Conservation (phyloP, 2,329 filamentous ascomycete species). For the Madurella fahalii region DNA sequence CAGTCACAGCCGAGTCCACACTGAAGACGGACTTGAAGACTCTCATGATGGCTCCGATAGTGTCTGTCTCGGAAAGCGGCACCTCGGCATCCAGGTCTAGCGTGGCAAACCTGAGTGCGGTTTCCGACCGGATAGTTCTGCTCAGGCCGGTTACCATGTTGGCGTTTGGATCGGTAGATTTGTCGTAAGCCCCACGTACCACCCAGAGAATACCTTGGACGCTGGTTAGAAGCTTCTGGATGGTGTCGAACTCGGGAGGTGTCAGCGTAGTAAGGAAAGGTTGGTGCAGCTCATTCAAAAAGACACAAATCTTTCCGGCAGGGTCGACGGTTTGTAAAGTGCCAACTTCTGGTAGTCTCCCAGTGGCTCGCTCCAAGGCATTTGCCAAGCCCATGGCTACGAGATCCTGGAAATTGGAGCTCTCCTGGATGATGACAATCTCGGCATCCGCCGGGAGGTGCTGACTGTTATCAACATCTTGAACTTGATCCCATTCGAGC, state of each 20-base stretch:
- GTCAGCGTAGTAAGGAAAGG: conserved; percentile 41
- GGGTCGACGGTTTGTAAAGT: conserved; percentile 29
- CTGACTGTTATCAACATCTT: conserved; percentile 19
- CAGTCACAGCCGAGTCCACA: conserved; percentile 28
- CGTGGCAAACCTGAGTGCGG: conserved; percentile 41
- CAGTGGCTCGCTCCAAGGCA: conserved; percentile 31
- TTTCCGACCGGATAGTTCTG: conserved; percentile 45
- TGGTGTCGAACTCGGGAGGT: conserved; percentile 34
- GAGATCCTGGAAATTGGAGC: conserved; percentile 31
- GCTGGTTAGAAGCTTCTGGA: conserved; percentile 35
- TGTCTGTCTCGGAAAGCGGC: conserved; percentile 24
- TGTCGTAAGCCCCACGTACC: conserved; percentile 37
- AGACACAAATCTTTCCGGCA: conserved; percentile 38
- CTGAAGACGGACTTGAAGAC: conserved; percentile 38
- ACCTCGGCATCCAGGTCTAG: conserved; percentile 40
- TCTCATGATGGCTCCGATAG: conserved; percentile 26
- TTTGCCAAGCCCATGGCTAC: conserved; percentile 34
- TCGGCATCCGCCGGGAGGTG: conserved; percentile 28
- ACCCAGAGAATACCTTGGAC: conserved; percentile 39
- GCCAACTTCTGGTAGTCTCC: conserved; percentile 32
- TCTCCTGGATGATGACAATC: conserved; percentile 38
- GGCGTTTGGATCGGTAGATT: conserved; percentile 34
- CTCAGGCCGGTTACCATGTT: conserved; percentile 45
- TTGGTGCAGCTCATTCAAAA: conserved; percentile 42
- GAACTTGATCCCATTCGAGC: conserved; percentile 42